phyloP scores from a whole-genome alignment of 768 basidiomycete species.

The Lentinula detonsa region DNA sequence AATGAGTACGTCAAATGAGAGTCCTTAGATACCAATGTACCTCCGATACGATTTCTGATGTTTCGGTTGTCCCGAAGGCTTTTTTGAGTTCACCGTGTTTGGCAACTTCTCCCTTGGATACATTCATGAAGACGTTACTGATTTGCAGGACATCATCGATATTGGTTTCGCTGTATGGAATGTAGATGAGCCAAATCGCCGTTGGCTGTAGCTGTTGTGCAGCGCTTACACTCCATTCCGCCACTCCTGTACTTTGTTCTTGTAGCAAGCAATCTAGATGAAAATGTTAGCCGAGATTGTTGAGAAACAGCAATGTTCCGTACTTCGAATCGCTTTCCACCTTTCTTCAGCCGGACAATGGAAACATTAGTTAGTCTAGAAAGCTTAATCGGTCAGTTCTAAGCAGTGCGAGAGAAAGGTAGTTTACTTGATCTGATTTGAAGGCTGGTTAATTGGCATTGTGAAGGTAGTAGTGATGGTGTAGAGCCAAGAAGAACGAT shows the following conservation, averaged over 20 bases:
- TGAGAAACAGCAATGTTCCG: background rate
- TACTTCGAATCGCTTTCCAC: conserved; percentile 96
- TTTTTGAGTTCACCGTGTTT: conserved; percentile 88
- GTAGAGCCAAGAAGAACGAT: background rate
- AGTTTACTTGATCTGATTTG: conserved; percentile 82
- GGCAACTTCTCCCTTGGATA: conserved; percentile 93
- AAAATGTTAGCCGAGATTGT: background rate
- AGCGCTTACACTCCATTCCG: conserved; percentile 76
- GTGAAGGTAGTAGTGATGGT: conserved; percentile 29
- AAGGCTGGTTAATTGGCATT: conserved; percentile 77
- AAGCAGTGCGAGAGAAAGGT: conserved; percentile 5
- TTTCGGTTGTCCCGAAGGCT: conserved; percentile 75
- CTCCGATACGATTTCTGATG: conserved; percentile 74
- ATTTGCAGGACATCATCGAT: conserved; percentile 96
- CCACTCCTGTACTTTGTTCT: conserved; percentile 99
- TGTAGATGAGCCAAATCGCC: background rate
- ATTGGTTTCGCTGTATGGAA: conserved; percentile 67
- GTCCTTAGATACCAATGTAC: conserved; percentile 28
- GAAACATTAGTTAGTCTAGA: conserved; percentile 93
- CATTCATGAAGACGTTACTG: conserved; percentile 91
- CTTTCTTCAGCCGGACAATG: conserved; percentile 93
- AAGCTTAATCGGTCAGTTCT: background rate
- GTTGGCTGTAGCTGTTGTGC: background rate
- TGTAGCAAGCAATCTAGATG: conserved; percentile 86
- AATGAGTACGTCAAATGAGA: background rate